Evolutionary conservation across 1,284 basidiomycete genomes (phyloP).

Genomic region (Marasmius tenuissimus): DNA sequence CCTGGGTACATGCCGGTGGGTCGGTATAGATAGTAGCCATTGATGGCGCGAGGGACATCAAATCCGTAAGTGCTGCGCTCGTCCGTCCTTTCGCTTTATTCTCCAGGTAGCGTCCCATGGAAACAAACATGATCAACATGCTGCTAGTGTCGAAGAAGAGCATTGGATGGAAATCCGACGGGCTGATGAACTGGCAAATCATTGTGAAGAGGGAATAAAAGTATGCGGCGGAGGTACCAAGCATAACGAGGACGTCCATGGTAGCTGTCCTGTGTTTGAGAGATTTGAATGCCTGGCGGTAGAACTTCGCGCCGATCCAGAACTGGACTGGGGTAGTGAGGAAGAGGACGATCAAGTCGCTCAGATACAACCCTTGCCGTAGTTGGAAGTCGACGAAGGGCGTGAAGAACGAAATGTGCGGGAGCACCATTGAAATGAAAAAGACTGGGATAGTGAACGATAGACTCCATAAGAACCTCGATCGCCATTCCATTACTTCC

Average conservation of each 20-base stretch:
- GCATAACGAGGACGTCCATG: conserved; percentile 95
- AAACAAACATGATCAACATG: conserved; percentile 98
- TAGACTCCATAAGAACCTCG: conserved; percentile 76
- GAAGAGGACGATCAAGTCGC: conserved; percentile 79
- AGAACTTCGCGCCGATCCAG: conserved; percentile 89
- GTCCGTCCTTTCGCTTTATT: conserved; percentile 98
- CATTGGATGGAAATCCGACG: conserved; percentile 73
- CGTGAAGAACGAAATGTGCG: conserved; percentile 66
- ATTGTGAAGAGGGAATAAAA: conserved; percentile 83
- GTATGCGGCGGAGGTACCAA: conserved; percentile 95
- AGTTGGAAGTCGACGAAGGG: conserved; percentile 49
- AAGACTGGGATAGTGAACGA: conserved; percentile 92
- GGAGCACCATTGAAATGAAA: conserved; percentile 86
- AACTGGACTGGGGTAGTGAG: conserved; percentile 94
- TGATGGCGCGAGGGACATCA: conserved; percentile 93
- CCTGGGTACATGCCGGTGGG: conserved; percentile 72
- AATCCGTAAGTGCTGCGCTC: conserved; percentile 92
- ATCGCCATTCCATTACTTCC: conserved; percentile 89
- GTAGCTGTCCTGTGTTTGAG: conserved; percentile 89
- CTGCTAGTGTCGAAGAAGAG: conserved; percentile 99
- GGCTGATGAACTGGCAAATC: conserved; percentile 65
- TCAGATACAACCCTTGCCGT: conserved; percentile 74
- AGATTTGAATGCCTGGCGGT: conserved; percentile 87
- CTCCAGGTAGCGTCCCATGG: conserved; percentile 93
- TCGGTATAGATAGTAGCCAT: conserved; percentile 96